Evolutionary conservation across 345 rosid genomes (phyloP).

Genomic region (Murraya paniculata): DNA sequence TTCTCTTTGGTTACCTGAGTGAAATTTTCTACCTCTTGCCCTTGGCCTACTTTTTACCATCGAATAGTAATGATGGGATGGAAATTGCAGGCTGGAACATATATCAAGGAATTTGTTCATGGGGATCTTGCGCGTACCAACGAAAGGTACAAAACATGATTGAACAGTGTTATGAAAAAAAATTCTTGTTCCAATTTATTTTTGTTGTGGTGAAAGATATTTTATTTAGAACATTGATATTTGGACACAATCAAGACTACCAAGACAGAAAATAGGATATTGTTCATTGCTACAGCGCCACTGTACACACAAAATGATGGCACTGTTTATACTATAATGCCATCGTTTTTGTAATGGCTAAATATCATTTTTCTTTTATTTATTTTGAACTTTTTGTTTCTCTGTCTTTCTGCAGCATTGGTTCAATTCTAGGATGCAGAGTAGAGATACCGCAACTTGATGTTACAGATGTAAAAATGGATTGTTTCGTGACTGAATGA

Average conservation of each 20-base stretch:
- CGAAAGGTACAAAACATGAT: conserved; percentile 56
- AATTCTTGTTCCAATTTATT: no score
- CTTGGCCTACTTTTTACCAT: neutral
- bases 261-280: no score
- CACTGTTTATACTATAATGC: no score
- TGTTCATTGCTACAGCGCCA: no score
- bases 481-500: conserved; percentile 36
- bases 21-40: neutral
- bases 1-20: neutral
- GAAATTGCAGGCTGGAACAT: conserved; percentile 85
- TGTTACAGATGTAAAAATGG: conserved; percentile 94
- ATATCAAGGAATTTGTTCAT: conserved; percentile 93
- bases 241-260: no score
- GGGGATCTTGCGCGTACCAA: conserved; percentile 94
- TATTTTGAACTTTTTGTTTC: neutral
- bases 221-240: no score
- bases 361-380: neutral
- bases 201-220: no score
- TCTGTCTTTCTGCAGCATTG: conserved; percentile 48
- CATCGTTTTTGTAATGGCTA: no score
- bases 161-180: neutral
- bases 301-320: no score
- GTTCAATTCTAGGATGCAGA: conserved; percentile 78
- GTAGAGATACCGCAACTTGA: conserved; percentile 92
- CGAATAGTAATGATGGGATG: neutral